phyloP scores from a whole-genome alignment of 2,329 filamentous ascomycete genomes.

The Ophiostoma perfectum region DNA sequence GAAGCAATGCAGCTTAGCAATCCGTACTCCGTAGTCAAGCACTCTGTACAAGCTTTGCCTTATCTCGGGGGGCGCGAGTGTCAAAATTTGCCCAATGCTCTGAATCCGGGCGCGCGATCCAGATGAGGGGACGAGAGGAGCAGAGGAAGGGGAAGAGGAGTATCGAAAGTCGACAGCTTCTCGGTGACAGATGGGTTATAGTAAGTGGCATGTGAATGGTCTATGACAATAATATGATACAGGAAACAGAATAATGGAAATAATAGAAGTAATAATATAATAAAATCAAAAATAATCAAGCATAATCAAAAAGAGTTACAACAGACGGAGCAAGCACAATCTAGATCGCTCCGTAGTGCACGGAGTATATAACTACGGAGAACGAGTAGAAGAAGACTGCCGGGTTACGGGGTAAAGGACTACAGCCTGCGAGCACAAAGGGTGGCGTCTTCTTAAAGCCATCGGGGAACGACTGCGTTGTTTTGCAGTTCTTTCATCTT shows the following conservation, averaged over 20 bases:
- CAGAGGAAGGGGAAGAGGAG: not conserved
- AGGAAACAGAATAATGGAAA: not conserved
- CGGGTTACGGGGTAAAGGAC: not conserved
- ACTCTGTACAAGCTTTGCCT: not conserved
- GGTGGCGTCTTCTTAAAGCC: not conserved
- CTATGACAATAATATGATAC: too few relatives aligned
- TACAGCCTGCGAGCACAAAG: not conserved
- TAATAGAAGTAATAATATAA: not conserved
- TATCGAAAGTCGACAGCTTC: too few relatives aligned
- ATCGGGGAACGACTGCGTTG: not conserved
- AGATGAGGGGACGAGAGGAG: not conserved
- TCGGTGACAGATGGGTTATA: too few relatives aligned
- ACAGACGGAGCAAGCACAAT: not conserved
- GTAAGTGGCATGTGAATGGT: too few relatives aligned
- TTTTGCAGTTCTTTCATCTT: not conserved
- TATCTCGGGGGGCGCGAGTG: not conserved
- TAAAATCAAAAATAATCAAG: not conserved
- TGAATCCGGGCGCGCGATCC: not conserved
- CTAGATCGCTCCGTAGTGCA: slow-evolving; percentile 3
- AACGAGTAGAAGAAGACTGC: slow-evolving; percentile 10
- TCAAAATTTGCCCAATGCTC: not conserved
- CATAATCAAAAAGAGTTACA: not conserved
- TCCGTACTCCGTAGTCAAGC: too few relatives aligned
- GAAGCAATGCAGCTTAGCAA: too few relatives aligned
- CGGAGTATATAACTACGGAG: not conserved